phyloP scores from a whole-genome alignment of 2,329 filamentous ascomycete species.

The Penicillium sp. region DNA sequence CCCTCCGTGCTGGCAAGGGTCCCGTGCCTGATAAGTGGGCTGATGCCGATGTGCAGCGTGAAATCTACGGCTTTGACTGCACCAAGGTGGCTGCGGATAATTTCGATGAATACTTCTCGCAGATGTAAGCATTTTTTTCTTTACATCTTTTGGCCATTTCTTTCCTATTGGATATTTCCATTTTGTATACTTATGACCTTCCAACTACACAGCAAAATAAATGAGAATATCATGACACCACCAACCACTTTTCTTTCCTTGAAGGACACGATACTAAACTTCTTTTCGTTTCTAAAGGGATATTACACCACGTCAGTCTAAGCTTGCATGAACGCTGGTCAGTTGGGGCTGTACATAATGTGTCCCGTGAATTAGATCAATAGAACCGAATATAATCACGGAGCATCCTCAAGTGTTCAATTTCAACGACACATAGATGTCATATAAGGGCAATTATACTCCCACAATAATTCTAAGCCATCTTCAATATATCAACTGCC shows the following conservation, averaged over 20 bases:
- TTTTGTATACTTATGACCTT: not conserved
- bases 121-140: constrained; percentile 20
- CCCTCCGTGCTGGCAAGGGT: constrained; percentile 51
- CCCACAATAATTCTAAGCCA: no score
- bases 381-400: no score
- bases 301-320: not conserved
- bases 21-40: constrained; percentile 65
- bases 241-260: not conserved
- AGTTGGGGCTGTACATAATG: not conserved
- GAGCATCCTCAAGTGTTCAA: no score
- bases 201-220: not conserved
- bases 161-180: not conserved
- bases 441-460: no score
- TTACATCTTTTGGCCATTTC: not conserved
- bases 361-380: no score
- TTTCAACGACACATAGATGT: no score
- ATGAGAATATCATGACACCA: not conserved
- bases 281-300: not conserved
- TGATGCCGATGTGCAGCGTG: constrained; percentile 66
- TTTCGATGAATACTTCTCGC: constrained; percentile 51
- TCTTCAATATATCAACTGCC: no score
- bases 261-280: not conserved
- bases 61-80: constrained; percentile 66
- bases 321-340: not conserved
- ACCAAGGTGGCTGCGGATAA: constrained; percentile 54